These are phyloP conservation scores for Microdochium trichocladiopsis DNA, from an alignment of 2,329 filamentous ascomycete species.

Conservation along the genomic window DNA sequence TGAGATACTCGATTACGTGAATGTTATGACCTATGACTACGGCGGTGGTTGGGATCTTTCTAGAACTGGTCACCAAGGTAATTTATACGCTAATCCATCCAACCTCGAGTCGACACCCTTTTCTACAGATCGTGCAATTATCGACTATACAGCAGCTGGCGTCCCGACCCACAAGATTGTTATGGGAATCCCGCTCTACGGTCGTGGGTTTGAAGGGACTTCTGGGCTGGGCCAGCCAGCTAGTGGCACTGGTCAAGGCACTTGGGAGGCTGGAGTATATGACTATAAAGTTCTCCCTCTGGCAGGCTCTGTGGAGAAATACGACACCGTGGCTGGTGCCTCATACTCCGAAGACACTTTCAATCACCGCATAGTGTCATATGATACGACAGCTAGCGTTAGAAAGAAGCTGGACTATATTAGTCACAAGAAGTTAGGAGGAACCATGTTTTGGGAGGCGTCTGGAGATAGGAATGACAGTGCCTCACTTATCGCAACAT, in stretches of 20 bases:
- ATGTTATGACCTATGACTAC: conserved; percentile 70
- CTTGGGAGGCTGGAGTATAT: conserved; percentile 69
- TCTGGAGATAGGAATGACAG: conserved; percentile 56
- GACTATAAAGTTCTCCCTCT: conserved; percentile 74
- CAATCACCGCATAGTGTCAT: conserved; percentile 60
- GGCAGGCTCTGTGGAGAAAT: conserved; percentile 46
- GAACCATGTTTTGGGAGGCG: conserved; percentile 83
- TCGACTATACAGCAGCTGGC: conserved; percentile 56
- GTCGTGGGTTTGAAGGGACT: conserved; percentile 58
- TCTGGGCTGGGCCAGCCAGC: conserved; percentile 59
- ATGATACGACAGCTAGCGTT: conserved; percentile 57
- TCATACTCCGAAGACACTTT: conserved; percentile 63
- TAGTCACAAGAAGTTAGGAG: conserved; percentile 54
- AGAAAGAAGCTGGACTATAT: conserved; percentile 60
- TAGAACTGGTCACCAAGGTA: conserved; percentile 61
- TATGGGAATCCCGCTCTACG: conserved; percentile 76
- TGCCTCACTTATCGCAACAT: conserved; percentile 52
- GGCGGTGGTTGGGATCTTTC: conserved; percentile 58
- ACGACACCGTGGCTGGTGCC: conserved; percentile 52
- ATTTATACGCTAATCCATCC: conserved; percentile 50
- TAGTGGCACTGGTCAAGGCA: conserved; percentile 57
- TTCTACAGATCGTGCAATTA: conserved; percentile 59
- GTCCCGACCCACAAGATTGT: conserved; percentile 62
- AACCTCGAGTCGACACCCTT: conserved; percentile 60
- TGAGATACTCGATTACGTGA: conserved; percentile 42